Evolutionary conservation across 345 rosid species (phyloP), one percentile per base, ranked within the genome.

Genomic region (Linum trigynum): DNA sequence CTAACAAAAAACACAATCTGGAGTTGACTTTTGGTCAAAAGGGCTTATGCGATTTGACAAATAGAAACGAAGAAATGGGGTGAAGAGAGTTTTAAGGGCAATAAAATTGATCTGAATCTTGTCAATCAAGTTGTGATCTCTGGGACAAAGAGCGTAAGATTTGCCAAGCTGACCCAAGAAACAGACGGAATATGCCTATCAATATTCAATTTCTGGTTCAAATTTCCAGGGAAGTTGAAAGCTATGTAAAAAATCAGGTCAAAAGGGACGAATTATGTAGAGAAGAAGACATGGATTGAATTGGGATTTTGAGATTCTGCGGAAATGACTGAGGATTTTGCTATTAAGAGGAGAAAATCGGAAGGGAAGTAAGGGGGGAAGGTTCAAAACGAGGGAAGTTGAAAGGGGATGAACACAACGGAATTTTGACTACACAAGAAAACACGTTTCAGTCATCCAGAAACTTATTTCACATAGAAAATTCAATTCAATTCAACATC

Each of bases 41-140:
- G 1, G 53, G 53, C 14, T 48, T 48, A 2, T 9, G 9, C 10
- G 2, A 7, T 5, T 9, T 48, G 14, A 9, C 14, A 41, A 41
- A 41, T 8, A 41, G 45, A 41, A 41, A 41, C 45, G 32, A 41
- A 8, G 45, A 41, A 8, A 48, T 7, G 8, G 10, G 12, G 3
- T 3, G 14, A 48, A 48, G 7, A 48, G 11, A 48, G 11, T 5
- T 48, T 48, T 48, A 48, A 23, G 32, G 32, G 32, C 32, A 23
- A 23, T 23, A 48, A 38, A 57, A 50, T 38, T 6, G 1, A 37
- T 9, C 14, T 48, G 9, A 58, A 53, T 48, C 35, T 64, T 67
- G 16, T 17, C 5, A 15, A 63, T 53, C 39, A 68, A 72, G 64
- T 70, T 60, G 55, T 43, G 32, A 40, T 37, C 51, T 66, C 71